phyloP scores from a whole-genome alignment of 345 rosid genomes.

The Gossypium mustelinum region DNA sequence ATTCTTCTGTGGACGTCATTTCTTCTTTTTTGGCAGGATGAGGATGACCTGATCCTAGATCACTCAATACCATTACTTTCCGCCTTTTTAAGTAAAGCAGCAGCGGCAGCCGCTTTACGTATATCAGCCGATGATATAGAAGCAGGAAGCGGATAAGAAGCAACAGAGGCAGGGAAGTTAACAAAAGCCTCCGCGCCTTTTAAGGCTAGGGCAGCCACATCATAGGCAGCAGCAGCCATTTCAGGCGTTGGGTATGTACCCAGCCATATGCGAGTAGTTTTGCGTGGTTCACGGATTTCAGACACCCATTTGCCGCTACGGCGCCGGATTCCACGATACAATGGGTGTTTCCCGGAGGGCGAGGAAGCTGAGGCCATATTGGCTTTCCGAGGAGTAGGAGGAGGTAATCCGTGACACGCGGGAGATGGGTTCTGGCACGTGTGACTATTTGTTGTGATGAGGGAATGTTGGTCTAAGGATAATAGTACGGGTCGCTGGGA shows the following conservation, averaged over 20 bases:
- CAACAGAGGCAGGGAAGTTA: slow-evolving; percentile 58
- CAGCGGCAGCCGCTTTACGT: slow-evolving; percentile 58
- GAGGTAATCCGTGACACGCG: background rate
- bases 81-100: slow-evolving; percentile 46
- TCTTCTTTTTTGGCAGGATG: background rate
- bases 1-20: slow-evolving; percentile 23
- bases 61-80: background rate
- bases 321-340: slow-evolving; percentile 62
- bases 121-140: slow-evolving; percentile 59
- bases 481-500: slow-evolving; percentile 19
- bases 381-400: slow-evolving; percentile 2
- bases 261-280: slow-evolving; percentile 85
- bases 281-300: slow-evolving; percentile 86
- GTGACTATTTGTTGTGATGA: slow-evolving; percentile 13
- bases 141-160: slow-evolving; percentile 53
- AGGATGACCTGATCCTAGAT: slow-evolving; percentile 21
- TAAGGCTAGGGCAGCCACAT: slow-evolving; percentile 77
- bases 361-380: slow-evolving; percentile 25
- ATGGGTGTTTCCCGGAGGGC: slow-evolving; percentile 42
- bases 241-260: slow-evolving; percentile 77
- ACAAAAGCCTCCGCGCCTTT: slow-evolving; percentile 60
- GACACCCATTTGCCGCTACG: slow-evolving; percentile 90
- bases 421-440: slow-evolving; percentile 27
- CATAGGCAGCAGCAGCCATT: slow-evolving; percentile 89
- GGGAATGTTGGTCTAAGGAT: slow-evolving; percentile 11